phyloP scores from a whole-genome alignment of 106 monocot species.

The Ottelia alismoides region DNA sequence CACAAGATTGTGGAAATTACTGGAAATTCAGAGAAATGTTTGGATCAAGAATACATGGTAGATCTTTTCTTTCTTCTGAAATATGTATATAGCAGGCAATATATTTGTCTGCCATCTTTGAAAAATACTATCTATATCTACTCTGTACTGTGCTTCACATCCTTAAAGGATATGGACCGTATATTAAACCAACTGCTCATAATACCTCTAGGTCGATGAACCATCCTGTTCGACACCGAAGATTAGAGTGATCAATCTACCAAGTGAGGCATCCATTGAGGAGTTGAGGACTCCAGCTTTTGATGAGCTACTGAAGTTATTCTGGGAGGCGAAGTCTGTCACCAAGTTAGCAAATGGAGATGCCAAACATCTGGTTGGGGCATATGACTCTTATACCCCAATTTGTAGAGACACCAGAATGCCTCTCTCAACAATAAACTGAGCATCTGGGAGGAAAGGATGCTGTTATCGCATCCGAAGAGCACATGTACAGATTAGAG shows the following conservation, averaged over 20 bases:
- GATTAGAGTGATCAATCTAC: slow-evolving; percentile 47
- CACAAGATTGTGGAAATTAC: slow-evolving; percentile 67
- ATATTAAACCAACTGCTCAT: no score
- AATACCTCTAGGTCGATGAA: slow-evolving; percentile 53
- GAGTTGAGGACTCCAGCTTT: slow-evolving; percentile 78
- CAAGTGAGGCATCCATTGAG: slow-evolving; percentile 62
- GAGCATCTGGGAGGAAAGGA: not conserved
- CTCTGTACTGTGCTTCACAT: no score
- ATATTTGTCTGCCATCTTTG: not conserved
- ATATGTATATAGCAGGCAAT: slow-evolving; percentile 14
- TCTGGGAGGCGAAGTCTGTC: slow-evolving; percentile 49
- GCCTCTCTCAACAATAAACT: slow-evolving; percentile 60
- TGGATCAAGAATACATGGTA: slow-evolving; percentile 90
- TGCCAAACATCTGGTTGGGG: slow-evolving; percentile 28
- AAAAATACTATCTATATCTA: no score
- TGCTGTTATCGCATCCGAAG: no score
- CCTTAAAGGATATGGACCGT: no score
- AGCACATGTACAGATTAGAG: no score
- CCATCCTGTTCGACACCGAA: slow-evolving; percentile 84
- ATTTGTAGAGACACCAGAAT: slow-evolving; percentile 42
- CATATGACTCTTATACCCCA: slow-evolving; percentile 37
- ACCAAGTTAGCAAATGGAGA: slow-evolving; percentile 64
- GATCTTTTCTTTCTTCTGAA: no score
- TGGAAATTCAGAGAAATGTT: slow-evolving; percentile 51
- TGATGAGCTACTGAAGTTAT: slow-evolving; percentile 72